Conservation (phyloP, 352 stramenopile species). For the Thalassiosira mediterranea region DNA sequence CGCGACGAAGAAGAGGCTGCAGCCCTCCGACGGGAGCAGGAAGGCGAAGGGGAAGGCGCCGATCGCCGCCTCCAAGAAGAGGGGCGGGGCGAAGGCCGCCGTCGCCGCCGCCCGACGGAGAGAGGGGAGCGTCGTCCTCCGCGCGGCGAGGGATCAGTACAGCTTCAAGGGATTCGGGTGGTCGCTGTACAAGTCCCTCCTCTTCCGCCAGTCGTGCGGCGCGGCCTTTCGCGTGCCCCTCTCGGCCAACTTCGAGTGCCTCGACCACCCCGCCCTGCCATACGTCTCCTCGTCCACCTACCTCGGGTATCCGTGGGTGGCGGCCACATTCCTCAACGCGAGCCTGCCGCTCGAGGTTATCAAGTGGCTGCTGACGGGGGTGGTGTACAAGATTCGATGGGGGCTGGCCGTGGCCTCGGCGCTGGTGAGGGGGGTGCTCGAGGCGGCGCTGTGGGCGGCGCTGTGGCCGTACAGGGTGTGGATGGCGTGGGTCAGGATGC, state of each 20-base stretch:
- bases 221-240: slow-evolving; percentile 64
- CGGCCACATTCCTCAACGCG: slow-evolving; percentile 35
- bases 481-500: slow-evolving; percentile 25
- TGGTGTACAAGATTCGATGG: slow-evolving; percentile 42
- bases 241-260: slow-evolving; percentile 65
- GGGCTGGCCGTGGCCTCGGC: slow-evolving; percentile 29
- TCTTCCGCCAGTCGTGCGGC: slow-evolving; percentile 52
- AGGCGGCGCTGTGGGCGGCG: slow-evolving; percentile 23
- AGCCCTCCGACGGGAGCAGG: too few relatives aligned
- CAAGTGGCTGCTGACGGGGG: slow-evolving; percentile 46
- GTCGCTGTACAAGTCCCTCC: slow-evolving; percentile 70
- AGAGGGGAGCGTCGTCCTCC: slow-evolving; percentile 6
- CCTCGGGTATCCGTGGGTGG: slow-evolving; percentile 59
- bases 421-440: slow-evolving; percentile 10
- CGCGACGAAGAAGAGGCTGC: too few relatives aligned
- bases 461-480: slow-evolving; percentile 44
- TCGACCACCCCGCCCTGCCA: slow-evolving; percentile 61
- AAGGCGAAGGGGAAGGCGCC: slow-evolving; percentile 15
- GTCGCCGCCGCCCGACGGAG: too few relatives aligned
- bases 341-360: slow-evolving; percentile 67
- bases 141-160: slow-evolving; percentile 53
- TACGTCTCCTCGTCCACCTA: slow-evolving; percentile 52
- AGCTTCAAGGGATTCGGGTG: slow-evolving; percentile 78
- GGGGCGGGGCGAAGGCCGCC: too few relatives aligned
- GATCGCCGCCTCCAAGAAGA: neutral